phyloP scores from a whole-genome alignment of 257 asterid genomes.

The Forsythia viridissima region DNA sequence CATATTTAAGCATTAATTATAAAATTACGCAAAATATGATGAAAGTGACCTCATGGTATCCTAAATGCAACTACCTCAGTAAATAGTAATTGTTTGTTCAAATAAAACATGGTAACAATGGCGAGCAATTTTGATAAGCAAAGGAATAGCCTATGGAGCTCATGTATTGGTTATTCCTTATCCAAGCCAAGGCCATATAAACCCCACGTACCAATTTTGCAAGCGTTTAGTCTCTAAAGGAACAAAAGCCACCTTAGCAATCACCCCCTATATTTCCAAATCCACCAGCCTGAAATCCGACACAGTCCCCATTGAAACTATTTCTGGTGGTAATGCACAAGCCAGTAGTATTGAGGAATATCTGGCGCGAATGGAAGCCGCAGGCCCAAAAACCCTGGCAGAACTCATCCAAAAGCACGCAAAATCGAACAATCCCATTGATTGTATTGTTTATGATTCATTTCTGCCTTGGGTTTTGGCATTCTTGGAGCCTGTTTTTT shows the following conservation, averaged over 20 bases:
- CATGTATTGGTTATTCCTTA: slow-evolving; percentile 67
- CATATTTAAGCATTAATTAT: too few species aligned
- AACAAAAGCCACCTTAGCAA: slow-evolving; percentile 48
- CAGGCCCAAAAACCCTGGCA: slow-evolving; percentile 45
- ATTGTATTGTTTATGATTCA: slow-evolving; percentile 68
- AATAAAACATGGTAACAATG: too few species aligned
- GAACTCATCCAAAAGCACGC: slow-evolving; percentile 39
- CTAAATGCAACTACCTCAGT: too few species aligned
- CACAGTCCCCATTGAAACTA: slow-evolving; percentile 39
- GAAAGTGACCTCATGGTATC: too few species aligned
- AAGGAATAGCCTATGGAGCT: slow-evolving; percentile 19
- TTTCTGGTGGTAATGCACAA: slow-evolving; percentile 66
- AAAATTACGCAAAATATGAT: too few species aligned
- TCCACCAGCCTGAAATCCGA: slow-evolving; percentile 38
- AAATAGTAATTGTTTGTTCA: too few species aligned
- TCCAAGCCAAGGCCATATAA: slow-evolving; percentile 89
- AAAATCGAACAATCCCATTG: slow-evolving; percentile 29
- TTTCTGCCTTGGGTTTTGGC: slow-evolving; percentile 65
- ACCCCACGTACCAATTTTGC: slow-evolving; percentile 68
- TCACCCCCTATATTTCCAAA: slow-evolving; percentile 60
- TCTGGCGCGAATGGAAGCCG: slow-evolving; percentile 33
- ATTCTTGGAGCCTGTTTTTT: slow-evolving; percentile 50
- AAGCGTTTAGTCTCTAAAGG: slow-evolving; percentile 64
- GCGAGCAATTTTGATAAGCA: background rate
- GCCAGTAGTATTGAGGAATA: slow-evolving; percentile 42